Evolutionary conservation across 139 green algal genomes (phyloP).

Genomic region (Tetratostichococcus sp.): DNA sequence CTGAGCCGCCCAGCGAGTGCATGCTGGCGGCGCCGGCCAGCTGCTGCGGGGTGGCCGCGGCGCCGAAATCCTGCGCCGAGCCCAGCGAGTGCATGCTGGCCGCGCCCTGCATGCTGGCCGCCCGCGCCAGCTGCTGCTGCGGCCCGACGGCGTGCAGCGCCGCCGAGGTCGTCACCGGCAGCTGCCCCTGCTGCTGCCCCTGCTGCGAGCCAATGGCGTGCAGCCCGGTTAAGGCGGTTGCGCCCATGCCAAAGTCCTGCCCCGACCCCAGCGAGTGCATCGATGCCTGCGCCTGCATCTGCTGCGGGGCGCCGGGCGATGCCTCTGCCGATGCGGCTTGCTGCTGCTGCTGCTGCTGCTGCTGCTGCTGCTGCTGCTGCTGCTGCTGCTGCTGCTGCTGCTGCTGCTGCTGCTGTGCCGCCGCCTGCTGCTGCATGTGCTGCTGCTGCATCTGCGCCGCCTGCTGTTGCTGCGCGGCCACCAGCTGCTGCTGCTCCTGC

Average conservation of each 20-base stretch:
- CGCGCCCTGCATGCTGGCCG: neutral
- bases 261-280: neutral
- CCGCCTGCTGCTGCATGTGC: neutral
- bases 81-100: neutral
- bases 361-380: conserved; percentile 7
- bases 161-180: too few relatives aligned
- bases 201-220: neutral
- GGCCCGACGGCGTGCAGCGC: neutral
- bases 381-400: conserved; percentile 9
- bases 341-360: conserved; percentile 6
- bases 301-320: neutral
- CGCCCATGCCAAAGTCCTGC: neutral
- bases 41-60: neutral
- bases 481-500: neutral
- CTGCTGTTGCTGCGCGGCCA: neutral
- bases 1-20: neutral
- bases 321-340: neutral
- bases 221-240: neutral
- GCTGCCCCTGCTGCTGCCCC: neutral
- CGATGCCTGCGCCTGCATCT: neutral
- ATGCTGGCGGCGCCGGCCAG: neutral
- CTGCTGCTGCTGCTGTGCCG: neutral
- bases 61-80: neutral
- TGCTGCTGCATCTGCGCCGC: neutral
- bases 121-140: neutral